These are phyloP conservation scores for Nemania diffusa DNA, from an alignment of 2,329 filamentous ascomycete genomes.

Conservation along the genomic window DNA sequence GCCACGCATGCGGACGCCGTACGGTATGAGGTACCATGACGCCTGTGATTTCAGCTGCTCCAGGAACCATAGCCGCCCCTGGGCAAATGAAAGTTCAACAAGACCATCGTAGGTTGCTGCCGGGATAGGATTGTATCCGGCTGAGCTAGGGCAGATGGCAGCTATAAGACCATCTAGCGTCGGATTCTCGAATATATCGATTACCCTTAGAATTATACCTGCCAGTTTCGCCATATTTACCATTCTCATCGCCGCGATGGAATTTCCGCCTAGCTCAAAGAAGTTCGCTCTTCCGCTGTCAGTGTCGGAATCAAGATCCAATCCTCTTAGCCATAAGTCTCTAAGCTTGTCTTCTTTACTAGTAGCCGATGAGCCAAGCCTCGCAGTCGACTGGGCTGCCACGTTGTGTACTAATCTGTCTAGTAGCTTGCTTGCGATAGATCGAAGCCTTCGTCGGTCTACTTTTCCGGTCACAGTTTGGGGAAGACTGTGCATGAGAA, in stretches of 20 bases:
- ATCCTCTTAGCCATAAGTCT: slow-evolving; percentile 18
- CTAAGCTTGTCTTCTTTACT: slow-evolving; percentile 21
- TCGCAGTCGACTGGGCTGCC: neutral
- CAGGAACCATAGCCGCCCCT: slow-evolving; percentile 29
- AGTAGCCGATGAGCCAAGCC: slow-evolving; percentile 9
- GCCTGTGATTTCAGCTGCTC: slow-evolving; percentile 17
- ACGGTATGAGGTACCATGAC: slow-evolving; percentile 24
- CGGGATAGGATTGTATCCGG: slow-evolving; percentile 13
- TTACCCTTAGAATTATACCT: slow-evolving; percentile 19
- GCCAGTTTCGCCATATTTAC: slow-evolving; percentile 26
- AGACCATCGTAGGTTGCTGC: slow-evolving; percentile 12
- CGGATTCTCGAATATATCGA: slow-evolving; percentile 27
- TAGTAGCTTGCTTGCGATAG: slow-evolving; percentile 21
- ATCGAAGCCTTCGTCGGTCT: slow-evolving; percentile 23
- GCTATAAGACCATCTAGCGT: slow-evolving; percentile 20
- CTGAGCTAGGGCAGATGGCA: neutral
- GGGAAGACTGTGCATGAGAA: slow-evolving; percentile 18
- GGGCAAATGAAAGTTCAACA: slow-evolving; percentile 28
- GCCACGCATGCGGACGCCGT: slow-evolving; percentile 19
- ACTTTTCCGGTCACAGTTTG: slow-evolving; percentile 24
- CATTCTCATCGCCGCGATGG: slow-evolving; percentile 26
- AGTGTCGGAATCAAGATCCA: slow-evolving; percentile 16
- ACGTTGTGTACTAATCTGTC: slow-evolving; percentile 8
- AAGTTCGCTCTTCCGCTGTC: slow-evolving; percentile 7
- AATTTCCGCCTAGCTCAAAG: slow-evolving; percentile 24